Evolutionary conservation across 2,329 filamentous ascomycete genomes (phyloP), one percentile per base, ranked within the genome.

Genomic region (Cyphellophora europaea): DNA sequence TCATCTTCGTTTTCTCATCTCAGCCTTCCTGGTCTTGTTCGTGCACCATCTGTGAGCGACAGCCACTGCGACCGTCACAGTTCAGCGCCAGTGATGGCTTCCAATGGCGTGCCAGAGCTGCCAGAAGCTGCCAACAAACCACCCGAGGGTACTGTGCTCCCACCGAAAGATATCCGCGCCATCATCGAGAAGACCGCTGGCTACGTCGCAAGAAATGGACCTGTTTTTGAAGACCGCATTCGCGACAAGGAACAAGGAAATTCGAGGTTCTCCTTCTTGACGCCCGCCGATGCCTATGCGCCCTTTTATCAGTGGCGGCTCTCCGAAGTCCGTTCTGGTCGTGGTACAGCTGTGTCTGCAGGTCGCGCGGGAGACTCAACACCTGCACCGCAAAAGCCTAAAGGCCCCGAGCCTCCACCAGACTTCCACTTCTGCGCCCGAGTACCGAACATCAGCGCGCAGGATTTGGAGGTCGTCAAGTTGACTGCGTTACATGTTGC

Each of bases 361-460:
- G 87, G 87, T 34, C 74, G 82, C 48, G 72, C 71, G 28, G 79
- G 72, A 39, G 82, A 87, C 49, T 63, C 67, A 11, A 63, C 66
- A 14, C 66, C 66, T 27, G 64, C 66, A 33, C 66, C 65, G 48
- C 72, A 75, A 57, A 86, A 82, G 55, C 79, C 85, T 28, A 75
- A 82, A 58, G 89, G 88, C 14, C 89, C 89, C 5, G 78, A 81
- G 28, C 78, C 88, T 53, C 91, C 91, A 11, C 74, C 82, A 38
- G 82, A 88, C 51, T 96, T 93, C 54, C 76, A 83, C 49, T 98
- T 95, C 65, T 94, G 86, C 37, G 88, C 91, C 49, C 82, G 88
- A 56, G 94, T 96, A 85, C 91, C 91, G 38, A 89, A 88, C 49
- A 94, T 98, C 63, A 94, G 82, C 61, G 86, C 93, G 45, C 84